Evolutionary conservation across 805 yeast genomes (phyloP).

Genomic region (Soucietia sequanensis): DNA sequence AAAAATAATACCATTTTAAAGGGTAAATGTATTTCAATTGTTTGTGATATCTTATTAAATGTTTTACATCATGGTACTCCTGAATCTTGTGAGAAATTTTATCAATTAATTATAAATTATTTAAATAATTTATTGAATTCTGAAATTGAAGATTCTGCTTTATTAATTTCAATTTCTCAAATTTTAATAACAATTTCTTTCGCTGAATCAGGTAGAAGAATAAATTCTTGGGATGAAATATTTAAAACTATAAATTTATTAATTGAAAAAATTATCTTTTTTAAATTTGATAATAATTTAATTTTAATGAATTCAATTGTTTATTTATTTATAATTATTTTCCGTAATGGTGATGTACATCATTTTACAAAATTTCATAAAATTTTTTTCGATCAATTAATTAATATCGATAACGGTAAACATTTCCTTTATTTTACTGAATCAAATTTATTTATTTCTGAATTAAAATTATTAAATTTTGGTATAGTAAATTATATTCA

Average conservation of each 20-base stretch:
- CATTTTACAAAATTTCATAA: slow-evolving; percentile 48
- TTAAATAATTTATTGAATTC: slow-evolving; percentile 14
- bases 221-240: slow-evolving; percentile 49
- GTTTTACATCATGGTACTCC: slow-evolving; percentile 52
- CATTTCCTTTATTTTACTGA: slow-evolving; percentile 49
- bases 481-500: slow-evolving; percentile 46
- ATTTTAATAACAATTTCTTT: slow-evolving; percentile 51
- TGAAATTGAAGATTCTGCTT: slow-evolving; percentile 3
- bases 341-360: slow-evolving; percentile 55
- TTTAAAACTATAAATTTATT: slow-evolving; percentile 19
- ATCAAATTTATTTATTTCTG: slow-evolving; percentile 39
- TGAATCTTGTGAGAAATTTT: slow-evolving; percentile 48
- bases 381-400: slow-evolving; percentile 39
- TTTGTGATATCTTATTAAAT: slow-evolving; percentile 58
- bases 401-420: slow-evolving; percentile 24
- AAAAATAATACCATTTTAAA: slow-evolving; percentile 4
- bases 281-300: slow-evolving; percentile 9
- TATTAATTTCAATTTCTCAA: slow-evolving; percentile 32
- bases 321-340: slow-evolving; percentile 46
- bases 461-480: slow-evolving; percentile 45
- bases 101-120: slow-evolving; percentile 26
- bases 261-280: slow-evolving; percentile 14
- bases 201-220: slow-evolving; percentile 70
- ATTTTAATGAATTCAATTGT: slow-evolving; percentile 32
- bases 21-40: slow-evolving; percentile 37